Percentiles rank a stretch among this genome's conserved stretches.
Conservation (phyloP, 257 asterid genomes). For the Paraleonurus japonicus region DNA sequence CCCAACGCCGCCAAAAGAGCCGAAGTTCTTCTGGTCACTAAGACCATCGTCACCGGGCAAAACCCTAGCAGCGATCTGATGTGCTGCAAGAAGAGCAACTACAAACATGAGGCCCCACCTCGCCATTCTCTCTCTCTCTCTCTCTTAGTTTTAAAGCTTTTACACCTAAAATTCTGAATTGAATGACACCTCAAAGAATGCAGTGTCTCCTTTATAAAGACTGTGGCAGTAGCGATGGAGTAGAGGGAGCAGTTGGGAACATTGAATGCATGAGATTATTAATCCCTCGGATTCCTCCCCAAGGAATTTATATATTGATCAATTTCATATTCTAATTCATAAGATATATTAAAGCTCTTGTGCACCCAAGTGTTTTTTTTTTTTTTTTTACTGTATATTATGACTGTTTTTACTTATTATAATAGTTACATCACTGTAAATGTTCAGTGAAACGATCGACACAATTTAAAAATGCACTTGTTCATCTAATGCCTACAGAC, state of each 20-base stretch:
- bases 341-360: no score
- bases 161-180: not conserved
- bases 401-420: no score
- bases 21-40: slow-evolving; percentile 39
- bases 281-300: not conserved
- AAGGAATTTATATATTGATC: not conserved
- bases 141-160: not conserved
- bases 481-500: no score
- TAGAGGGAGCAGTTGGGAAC: slow-evolving; percentile 25
- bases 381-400: no score
- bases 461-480: no score
- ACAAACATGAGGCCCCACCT: slow-evolving; percentile 35
- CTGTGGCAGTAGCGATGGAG: not conserved
- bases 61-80: slow-evolving; percentile 40
- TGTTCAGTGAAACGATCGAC: no score
- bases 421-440: no score
- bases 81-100: slow-evolving; percentile 29
- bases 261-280: slow-evolving; percentile 23
- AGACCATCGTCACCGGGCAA: slow-evolving; percentile 29
- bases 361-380: no score
- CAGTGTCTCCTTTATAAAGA: slow-evolving; percentile 17
- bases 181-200: slow-evolving; percentile 9
- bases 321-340: no score
- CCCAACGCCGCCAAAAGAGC: slow-evolving; percentile 40
- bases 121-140: slow-evolving; percentile 31